Conservation (phyloP, 352 stramenopile genomes). For the Phytophthora sp. region DNA sequence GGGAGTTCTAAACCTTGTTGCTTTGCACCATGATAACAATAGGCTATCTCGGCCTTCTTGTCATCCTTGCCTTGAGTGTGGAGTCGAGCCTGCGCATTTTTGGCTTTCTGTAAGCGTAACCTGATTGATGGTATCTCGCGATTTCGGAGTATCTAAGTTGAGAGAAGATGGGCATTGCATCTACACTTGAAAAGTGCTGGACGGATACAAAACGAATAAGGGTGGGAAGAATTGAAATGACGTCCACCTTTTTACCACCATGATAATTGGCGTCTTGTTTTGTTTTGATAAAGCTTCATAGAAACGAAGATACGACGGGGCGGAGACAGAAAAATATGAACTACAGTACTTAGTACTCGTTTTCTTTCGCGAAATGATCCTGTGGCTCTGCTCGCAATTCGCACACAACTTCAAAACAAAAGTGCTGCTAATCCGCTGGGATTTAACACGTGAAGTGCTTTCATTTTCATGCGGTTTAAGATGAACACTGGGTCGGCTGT, state of each 20-base stretch:
- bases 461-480: no score
- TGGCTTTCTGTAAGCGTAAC: slow-evolving; percentile 27
- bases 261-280: background rate
- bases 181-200: no score
- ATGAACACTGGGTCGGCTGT: no score
- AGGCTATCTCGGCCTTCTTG: slow-evolving; percentile 61
- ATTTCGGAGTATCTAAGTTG: background rate
- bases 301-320: no score
- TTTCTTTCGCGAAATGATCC: no score
- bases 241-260: background rate
- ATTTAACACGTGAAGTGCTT: no score
- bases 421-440: no score
- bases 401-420: no score
- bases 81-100: slow-evolving; percentile 40
- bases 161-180: background rate
- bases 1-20: background rate
- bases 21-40: slow-evolving; percentile 6
- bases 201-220: background rate
- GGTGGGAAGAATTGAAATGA: no score
- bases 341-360: no score
- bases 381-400: no score
- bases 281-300: background rate
- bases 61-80: slow-evolving; percentile 29
- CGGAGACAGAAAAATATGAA: no score
- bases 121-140: background rate